phyloP scores from a whole-genome alignment of 176 grass and related monocot species.

The Secale cereale region DNA sequence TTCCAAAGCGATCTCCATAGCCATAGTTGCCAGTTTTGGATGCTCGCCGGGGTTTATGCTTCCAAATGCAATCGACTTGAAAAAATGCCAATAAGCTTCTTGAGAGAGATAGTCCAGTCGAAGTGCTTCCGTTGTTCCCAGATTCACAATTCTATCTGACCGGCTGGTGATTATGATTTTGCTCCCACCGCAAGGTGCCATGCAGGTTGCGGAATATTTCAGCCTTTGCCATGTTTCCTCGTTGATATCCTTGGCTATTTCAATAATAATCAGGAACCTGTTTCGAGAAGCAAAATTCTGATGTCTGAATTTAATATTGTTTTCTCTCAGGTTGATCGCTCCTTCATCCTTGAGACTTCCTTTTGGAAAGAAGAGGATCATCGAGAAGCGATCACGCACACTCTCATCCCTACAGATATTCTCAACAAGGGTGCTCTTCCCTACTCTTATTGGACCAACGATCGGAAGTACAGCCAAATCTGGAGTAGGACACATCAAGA shows the following conservation, averaged over 20 bases:
- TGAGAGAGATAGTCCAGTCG: neutral
- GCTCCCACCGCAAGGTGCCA: neutral
- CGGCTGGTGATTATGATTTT: neutral
- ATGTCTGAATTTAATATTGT: neutral
- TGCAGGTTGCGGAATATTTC: neutral
- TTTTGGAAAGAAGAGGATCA: too few relatives aligned
- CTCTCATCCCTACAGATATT: too few relatives aligned
- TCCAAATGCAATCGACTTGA: neutral
- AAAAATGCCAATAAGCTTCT: neutral
- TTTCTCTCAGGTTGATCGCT: too few relatives aligned
- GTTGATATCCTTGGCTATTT: neutral
- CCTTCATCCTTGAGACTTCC: too few relatives aligned
- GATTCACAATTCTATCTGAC: neutral
- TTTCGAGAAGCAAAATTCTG: neutral
- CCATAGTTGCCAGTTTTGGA: neutral
- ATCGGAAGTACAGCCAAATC: too few relatives aligned
- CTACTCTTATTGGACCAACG: too few relatives aligned
- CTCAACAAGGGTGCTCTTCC: too few relatives aligned
- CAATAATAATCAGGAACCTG: neutral
- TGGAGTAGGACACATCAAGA: too few relatives aligned
- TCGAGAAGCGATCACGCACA: too few relatives aligned
- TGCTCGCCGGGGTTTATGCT: neutral
- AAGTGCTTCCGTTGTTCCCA: neutral
- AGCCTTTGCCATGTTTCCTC: neutral
- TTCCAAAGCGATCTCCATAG: neutral